Percentiles rank a stretch among this genome's conserved stretches.
Evolutionary conservation across 148 eudicot genomes (phyloP).

Genomic region (Camellia lanceoleosa): DNA sequence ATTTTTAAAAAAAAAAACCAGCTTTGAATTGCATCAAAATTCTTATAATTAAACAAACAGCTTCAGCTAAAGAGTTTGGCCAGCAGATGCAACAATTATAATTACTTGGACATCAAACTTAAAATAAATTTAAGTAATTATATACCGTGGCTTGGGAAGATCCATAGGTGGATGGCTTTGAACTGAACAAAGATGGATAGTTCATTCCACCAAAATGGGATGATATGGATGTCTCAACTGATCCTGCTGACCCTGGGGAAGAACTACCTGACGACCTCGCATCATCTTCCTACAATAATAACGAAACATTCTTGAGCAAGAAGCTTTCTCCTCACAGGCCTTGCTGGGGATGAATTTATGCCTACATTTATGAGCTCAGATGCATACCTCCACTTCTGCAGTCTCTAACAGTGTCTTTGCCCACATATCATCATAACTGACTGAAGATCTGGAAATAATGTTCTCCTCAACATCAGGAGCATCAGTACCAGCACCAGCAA

Average conservation of each 20-base stretch:
- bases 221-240: constrained; percentile 95
- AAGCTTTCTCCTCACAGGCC: background rate
- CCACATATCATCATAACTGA: constrained; percentile 96
- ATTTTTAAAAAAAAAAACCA: background rate
- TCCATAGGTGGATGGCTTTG: constrained; percentile 65
- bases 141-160: constrained; percentile 68
- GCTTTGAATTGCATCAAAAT: background rate
- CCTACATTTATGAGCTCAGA: background rate
- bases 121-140: background rate
- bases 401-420: constrained; percentile 94
- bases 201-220: constrained; percentile 99
- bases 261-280: constrained; percentile 86
- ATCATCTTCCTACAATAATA: constrained; percentile 64
- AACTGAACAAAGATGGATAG: constrained; percentile 91
- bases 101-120: no score
- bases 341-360: background rate
- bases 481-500: constrained; percentile 98
- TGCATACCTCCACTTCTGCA: constrained; percentile 70
- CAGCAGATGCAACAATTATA: background rate
- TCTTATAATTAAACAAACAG: constrained; percentile 3
- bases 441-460: constrained; percentile 69
- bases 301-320: background rate
- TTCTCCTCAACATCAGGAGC: constrained; percentile 99
- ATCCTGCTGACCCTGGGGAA: constrained; percentile 87
- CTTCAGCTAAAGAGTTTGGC: background rate